These are phyloP conservation scores for Echium plantagineum DNA, from an alignment of 257 asterid species.

Conservation along the genomic window DNA sequence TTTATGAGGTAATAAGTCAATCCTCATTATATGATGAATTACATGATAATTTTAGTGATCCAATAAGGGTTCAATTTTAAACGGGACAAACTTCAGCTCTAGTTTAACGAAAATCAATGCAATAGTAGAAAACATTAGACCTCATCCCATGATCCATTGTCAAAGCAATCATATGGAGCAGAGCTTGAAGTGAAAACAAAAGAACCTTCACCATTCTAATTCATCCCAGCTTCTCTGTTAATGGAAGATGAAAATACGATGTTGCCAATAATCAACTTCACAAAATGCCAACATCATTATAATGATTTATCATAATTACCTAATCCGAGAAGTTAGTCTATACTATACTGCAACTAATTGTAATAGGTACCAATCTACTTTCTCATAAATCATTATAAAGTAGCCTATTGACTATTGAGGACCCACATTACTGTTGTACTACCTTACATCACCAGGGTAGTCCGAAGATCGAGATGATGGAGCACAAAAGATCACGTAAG, in stretches of 20 bases:
- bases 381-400: background rate
- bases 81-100: background rate
- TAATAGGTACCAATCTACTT: background rate
- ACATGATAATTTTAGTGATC: background rate
- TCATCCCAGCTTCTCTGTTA: constrained; percentile 72
- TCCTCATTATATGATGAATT: background rate
- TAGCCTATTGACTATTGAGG: background rate
- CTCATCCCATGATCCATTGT: constrained; percentile 87
- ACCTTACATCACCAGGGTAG: constrained; percentile 87
- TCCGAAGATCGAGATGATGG: constrained; percentile 66
- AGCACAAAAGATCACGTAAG: constrained; percentile 87
- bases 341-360: background rate
- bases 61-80: background rate
- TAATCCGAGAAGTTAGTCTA: too few species aligned
- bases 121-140: constrained; percentile 29
- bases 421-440: background rate
- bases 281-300: background rate
- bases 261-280: background rate
- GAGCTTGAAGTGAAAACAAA: constrained; percentile 94
- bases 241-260: background rate
- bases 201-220: constrained; percentile 90
- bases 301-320: background rate
- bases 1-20: constrained; percentile 9
- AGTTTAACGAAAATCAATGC: background rate
- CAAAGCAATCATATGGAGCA: constrained; percentile 79